phyloP scores from a whole-genome alignment of 441 rosid species.

The Populus hybrid region DNA sequence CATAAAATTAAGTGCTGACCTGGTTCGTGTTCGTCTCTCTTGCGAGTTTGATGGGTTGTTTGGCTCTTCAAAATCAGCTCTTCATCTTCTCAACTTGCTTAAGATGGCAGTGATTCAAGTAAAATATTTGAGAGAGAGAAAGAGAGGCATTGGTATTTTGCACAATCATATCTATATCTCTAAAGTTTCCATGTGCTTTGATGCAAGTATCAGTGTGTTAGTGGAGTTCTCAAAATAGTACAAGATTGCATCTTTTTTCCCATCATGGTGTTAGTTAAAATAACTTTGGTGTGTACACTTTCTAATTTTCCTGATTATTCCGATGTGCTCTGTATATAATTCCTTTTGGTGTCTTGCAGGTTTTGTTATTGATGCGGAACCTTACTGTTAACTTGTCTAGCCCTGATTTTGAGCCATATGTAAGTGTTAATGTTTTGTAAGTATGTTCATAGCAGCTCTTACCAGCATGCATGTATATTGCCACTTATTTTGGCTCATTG shows the following conservation, averaged over 20 bases:
- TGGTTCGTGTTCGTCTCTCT: background rate
- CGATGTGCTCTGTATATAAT: background rate
- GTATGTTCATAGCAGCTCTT: background rate
- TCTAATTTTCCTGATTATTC: background rate
- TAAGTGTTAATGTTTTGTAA: conserved; percentile 37
- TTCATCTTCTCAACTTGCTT: background rate
- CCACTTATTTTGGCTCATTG: background rate
- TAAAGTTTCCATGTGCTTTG: background rate
- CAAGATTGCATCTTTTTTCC: background rate
- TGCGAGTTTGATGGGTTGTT: background rate
- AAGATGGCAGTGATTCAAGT: no score
- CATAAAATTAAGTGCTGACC: background rate
- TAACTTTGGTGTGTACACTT: background rate
- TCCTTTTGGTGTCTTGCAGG: conserved; percentile 42
- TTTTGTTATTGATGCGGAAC: conserved; percentile 74
- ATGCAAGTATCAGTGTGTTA: background rate
- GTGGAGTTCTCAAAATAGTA: background rate
- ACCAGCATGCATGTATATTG: background rate
- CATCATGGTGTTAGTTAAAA: background rate
- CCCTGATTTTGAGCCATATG: conserved; percentile 81
- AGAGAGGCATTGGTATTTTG: background rate
- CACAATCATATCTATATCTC: background rate
- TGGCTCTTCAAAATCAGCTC: background rate
- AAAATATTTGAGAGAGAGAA: no score
- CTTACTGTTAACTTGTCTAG: conserved; percentile 70